Evolutionary conservation across 345 rosid genomes (phyloP).

Genomic region (Citrus maxima): DNA sequence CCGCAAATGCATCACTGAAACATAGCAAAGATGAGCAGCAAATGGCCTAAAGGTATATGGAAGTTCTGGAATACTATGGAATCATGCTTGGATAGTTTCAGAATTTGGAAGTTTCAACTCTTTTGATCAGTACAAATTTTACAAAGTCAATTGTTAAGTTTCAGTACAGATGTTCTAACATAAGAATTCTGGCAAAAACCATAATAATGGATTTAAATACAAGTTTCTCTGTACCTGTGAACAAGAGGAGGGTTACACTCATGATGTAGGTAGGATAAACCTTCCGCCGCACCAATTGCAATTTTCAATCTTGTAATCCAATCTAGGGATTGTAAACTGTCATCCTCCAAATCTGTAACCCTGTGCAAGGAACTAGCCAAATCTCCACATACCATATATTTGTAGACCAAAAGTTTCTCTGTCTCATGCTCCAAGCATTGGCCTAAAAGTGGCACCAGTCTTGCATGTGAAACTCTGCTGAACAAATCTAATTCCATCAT

Average conservation of each 20-base stretch:
- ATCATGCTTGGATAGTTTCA: background rate
- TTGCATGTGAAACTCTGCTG: slow-evolving; percentile 64
- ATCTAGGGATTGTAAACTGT: slow-evolving; percentile 66
- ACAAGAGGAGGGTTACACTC: slow-evolving; percentile 86
- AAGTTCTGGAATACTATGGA: background rate
- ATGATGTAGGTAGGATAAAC: slow-evolving; percentile 77
- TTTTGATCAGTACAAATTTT: background rate
- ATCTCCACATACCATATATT: slow-evolving; percentile 78
- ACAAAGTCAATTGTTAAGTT: background rate
- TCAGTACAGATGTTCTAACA: background rate
- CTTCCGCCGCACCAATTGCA: slow-evolving; percentile 89
- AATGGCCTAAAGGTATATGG: background rate
- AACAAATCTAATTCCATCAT: slow-evolving; percentile 63
- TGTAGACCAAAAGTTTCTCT: slow-evolving; percentile 79
- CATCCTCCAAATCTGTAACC: slow-evolving; percentile 47
- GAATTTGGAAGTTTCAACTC: background rate
- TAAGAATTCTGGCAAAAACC: background rate
- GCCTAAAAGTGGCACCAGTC: slow-evolving; percentile 77
- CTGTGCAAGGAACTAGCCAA: slow-evolving; percentile 68
- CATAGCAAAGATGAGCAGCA: background rate
- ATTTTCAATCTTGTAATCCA: slow-evolving; percentile 96
- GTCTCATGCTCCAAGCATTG: slow-evolving; percentile 67
- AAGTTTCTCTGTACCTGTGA: slow-evolving; percentile 61
- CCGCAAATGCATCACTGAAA: background rate
- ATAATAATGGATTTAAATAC: background rate